Evolutionary conservation across 495 filamentous ascomycete genomes (phyloP).

Genomic region (Penicillium crystallinum): DNA sequence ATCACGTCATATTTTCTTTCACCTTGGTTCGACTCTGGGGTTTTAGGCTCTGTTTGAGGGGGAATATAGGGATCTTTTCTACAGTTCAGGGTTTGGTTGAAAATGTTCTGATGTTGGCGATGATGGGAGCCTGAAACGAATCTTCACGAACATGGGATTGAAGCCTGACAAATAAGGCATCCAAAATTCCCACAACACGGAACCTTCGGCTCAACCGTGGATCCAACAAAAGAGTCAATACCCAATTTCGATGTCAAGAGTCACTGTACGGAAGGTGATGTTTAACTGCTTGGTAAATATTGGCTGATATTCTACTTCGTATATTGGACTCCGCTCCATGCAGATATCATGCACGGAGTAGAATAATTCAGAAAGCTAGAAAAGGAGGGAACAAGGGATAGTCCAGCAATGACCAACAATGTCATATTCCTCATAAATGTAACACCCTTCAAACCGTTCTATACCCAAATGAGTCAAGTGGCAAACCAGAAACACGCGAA

Average conservation of each 20-base stretch:
- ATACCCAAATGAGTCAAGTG: background rate
- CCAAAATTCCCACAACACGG: background rate
- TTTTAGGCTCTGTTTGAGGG: no score
- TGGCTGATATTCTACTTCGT: no score
- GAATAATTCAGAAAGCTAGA: background rate
- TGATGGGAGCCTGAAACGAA: no score
- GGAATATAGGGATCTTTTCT: no score
- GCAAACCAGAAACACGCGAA: constrained; percentile 3
- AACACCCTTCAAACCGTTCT: background rate
- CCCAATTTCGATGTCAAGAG: background rate
- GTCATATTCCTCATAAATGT: constrained; percentile 4
- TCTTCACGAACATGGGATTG: no score
- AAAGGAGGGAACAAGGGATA: constrained; percentile 5
- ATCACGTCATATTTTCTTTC: background rate
- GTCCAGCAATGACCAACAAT: background rate
- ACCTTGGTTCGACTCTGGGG: no score
- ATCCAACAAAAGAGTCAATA: background rate
- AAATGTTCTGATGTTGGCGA: no score
- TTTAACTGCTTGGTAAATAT: background rate
- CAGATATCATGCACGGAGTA: no score
- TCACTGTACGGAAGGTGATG: background rate
- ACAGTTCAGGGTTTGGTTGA: no score
- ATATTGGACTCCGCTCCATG: no score
- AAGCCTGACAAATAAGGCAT: background rate
- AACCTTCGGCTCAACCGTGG: constrained; percentile 3